These are phyloP conservation scores for Hanseniaspora guilliermondii DNA, from an alignment of 805 yeast genomes.

Conservation along the genomic window DNA sequence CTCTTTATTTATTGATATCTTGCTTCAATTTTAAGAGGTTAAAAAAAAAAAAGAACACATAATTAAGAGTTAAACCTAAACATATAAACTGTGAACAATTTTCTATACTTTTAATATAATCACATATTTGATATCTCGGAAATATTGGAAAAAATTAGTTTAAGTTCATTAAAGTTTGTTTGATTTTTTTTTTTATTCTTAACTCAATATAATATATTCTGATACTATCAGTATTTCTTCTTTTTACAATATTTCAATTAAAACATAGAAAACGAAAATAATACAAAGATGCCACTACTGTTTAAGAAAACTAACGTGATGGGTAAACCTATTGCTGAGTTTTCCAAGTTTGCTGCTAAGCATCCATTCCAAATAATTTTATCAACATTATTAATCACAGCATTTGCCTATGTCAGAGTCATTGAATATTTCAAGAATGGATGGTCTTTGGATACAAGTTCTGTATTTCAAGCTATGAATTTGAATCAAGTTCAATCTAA, in stretches of 20 bases:
- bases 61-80: not conserved
- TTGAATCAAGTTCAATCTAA: constrained; percentile 11
- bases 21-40: not conserved
- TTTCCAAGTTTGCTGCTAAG: constrained; percentile 48
- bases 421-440: constrained; percentile 49
- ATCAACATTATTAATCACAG: constrained; percentile 57
- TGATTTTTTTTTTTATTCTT: not conserved
- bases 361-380: constrained; percentile 81
- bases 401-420: constrained; percentile 65
- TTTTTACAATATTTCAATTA: not conserved
- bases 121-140: not conserved
- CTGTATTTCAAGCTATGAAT: constrained; percentile 5
- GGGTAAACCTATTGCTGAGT: constrained; percentile 34
- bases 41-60: not conserved
- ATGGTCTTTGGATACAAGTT: constrained; percentile 25
- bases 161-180: not conserved
- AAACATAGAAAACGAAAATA: not conserved
- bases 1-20: not conserved
- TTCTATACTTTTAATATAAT: not conserved
- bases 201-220: not conserved
- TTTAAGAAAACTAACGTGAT: constrained; percentile 23
- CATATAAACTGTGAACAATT: not conserved
- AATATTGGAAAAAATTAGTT: not conserved
- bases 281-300: constrained; percentile 21
- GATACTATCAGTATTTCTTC: not conserved